Evolutionary conservation across 2,329 filamentous ascomycete species (phyloP).

Genomic region (Exophiala sp.): DNA sequence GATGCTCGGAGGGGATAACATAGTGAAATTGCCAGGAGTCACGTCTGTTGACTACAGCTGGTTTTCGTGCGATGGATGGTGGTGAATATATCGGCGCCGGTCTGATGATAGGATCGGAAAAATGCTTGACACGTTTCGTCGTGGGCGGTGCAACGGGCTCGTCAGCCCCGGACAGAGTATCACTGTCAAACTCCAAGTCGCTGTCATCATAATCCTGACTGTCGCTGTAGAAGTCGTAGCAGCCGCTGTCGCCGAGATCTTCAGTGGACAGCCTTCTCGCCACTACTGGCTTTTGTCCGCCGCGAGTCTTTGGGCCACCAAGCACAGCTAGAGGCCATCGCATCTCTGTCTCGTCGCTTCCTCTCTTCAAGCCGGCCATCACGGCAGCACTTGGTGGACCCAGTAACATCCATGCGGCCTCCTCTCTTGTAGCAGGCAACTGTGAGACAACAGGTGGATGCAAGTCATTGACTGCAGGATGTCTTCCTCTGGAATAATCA

Average conservation of each 20-base stretch:
- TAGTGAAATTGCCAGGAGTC: slow-evolving; percentile 26
- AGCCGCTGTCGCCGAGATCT: slow-evolving; percentile 8
- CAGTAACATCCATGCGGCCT: slow-evolving; percentile 85
- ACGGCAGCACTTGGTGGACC: slow-evolving; percentile 82
- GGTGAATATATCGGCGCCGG: slow-evolving; percentile 6
- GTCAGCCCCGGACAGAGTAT: not conserved
- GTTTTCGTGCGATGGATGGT: slow-evolving; percentile 9
- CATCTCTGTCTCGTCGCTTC: slow-evolving; percentile 17
- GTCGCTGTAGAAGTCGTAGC: not conserved
- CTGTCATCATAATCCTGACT: not conserved
- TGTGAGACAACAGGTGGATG: slow-evolving; percentile 79
- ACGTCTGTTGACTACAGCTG: slow-evolving; percentile 15
- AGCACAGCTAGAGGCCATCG: slow-evolving; percentile 25
- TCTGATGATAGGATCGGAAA: slow-evolving; percentile 17
- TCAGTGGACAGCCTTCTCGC: slow-evolving; percentile 11
- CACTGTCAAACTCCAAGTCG: slow-evolving; percentile 5
- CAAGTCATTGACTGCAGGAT: slow-evolving; percentile 76
- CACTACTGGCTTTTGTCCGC: not conserved
- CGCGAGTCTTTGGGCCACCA: slow-evolving; percentile 10
- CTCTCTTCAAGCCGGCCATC: slow-evolving; percentile 75
- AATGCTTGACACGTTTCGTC: slow-evolving; percentile 8
- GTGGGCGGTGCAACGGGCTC: slow-evolving; percentile 1
- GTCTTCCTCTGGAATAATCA: slow-evolving; percentile 51
- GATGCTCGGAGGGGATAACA: slow-evolving; percentile 11
- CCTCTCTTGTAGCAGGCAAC: slow-evolving; percentile 61